phyloP scores from a whole-genome alignment of 768 basidiomycete genomes.

The Phanerodontia chrysosporium region DNA sequence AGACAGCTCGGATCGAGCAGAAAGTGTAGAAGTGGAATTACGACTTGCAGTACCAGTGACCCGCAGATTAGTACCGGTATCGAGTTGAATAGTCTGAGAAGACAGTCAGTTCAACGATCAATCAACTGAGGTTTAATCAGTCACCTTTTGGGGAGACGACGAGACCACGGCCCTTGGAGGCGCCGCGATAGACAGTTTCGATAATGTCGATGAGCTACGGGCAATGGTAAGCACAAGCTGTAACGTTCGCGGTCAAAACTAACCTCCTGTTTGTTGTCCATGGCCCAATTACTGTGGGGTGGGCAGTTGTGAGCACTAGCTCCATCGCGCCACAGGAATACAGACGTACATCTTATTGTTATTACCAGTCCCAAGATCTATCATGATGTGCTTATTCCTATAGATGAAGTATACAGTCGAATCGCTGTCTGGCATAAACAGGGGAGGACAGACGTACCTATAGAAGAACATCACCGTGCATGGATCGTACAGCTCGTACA shows the following conservation, averaged over 20 bases:
- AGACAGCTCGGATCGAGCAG: too few relatives aligned
- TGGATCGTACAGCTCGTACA: constrained; percentile 98
- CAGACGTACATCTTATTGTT: constrained; percentile 93
- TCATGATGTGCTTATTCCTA: constrained; percentile 99
- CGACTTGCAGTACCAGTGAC: too few relatives aligned
- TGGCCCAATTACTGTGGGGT: constrained; percentile 88
- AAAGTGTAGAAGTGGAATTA: too few relatives aligned
- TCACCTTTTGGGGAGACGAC: constrained; percentile 94
- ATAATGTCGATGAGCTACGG: constrained; percentile 91
- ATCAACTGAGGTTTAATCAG: constrained; percentile 17
- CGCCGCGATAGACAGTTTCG: constrained; percentile 97
- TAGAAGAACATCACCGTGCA: constrained; percentile 99
- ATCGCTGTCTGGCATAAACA: neutral
- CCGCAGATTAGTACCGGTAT: constrained; percentile 55
- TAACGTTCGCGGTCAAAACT: constrained; percentile 15
- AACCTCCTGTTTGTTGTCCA: constrained; percentile 98
- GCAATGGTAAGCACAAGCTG: neutral
- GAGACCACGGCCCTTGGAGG: constrained; percentile 95
- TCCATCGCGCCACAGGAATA: neutral
- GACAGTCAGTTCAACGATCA: neutral
- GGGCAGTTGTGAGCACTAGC: neutral
- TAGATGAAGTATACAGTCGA: neutral
- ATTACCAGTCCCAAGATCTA: constrained; percentile 98
- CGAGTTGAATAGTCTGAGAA: constrained; percentile 74
- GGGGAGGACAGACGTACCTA: constrained; percentile 49